Evolutionary conservation across 306 rosid genomes (phyloP).

Genomic region (Sechiopsis laciniata): DNA sequence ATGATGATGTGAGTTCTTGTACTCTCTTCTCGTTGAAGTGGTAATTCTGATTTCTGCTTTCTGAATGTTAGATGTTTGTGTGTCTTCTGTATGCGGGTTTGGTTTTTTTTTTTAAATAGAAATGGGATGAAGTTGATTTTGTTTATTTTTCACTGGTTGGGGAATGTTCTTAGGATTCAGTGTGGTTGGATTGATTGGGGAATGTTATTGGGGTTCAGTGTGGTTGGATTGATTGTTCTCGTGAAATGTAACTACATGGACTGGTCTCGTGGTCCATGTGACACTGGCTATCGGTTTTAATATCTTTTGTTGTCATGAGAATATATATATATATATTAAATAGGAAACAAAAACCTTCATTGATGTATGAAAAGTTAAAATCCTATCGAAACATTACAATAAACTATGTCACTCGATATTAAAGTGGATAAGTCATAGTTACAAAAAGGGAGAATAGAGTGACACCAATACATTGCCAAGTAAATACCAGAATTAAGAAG

Average conservation of each 20-base stretch:
- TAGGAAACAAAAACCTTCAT: no score
- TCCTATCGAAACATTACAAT: no score
- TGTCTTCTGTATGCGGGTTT: not conserved
- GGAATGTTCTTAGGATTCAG: not conserved
- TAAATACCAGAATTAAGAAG: no score
- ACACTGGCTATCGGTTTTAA: no score
- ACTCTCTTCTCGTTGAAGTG: not conserved
- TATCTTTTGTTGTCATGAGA: no score
- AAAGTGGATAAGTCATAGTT: no score
- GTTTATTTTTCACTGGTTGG: not conserved
- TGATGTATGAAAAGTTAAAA: no score
- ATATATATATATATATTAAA: no score
- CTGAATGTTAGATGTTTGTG: not conserved
- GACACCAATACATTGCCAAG: no score
- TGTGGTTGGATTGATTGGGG: not conserved
- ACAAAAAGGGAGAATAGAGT: no score
- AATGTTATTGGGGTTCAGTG: not conserved
- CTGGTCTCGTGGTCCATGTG: not conserved
- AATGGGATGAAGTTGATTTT: not conserved
- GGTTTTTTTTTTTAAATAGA: not conserved
- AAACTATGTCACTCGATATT: no score
- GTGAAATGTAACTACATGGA: not conserved
- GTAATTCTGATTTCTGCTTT: not conserved
- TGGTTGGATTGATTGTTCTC: not conserved
- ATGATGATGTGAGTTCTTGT: constrained; percentile 40